These are phyloP conservation scores for Citrus mangshanensis DNA, from an alignment of 345 rosid species.

Conservation along the genomic window DNA sequence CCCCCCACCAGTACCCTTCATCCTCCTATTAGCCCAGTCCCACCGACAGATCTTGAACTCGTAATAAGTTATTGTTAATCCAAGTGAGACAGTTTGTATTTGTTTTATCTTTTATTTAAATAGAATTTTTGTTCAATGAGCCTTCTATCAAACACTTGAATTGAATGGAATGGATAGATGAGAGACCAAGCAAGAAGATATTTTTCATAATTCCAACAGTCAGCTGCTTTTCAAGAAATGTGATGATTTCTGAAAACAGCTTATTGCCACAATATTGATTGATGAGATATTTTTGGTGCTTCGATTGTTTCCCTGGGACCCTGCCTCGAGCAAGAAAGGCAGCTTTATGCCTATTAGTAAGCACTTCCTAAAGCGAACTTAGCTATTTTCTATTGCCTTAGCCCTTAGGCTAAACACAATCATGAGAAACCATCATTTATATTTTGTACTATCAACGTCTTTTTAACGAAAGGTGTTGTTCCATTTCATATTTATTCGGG, in stretches of 20 bases:
- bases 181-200: neutral
- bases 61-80: neutral
- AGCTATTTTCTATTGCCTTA: neutral
- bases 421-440: neutral
- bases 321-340: neutral
- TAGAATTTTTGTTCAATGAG: neutral
- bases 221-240: neutral
- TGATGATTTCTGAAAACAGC: neutral
- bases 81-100: neutral
- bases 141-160: neutral
- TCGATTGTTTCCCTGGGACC: neutral
- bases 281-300: neutral
- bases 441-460: neutral
- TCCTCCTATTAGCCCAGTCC: neutral
- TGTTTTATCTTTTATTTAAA: neutral
- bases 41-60: neutral
- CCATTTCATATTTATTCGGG: neutral
- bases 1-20: neutral
- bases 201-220: neutral
- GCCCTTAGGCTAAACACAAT: neutral
- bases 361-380: neutral
- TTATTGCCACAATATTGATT: too few relatives aligned
- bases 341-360: neutral
- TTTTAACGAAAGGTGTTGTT: neutral
- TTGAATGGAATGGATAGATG: neutral